Evolutionary conservation across 768 basidiomycete species (phyloP), one percentile per base, ranked within the genome.

Genomic region (Solioccasus polychromus): DNA sequence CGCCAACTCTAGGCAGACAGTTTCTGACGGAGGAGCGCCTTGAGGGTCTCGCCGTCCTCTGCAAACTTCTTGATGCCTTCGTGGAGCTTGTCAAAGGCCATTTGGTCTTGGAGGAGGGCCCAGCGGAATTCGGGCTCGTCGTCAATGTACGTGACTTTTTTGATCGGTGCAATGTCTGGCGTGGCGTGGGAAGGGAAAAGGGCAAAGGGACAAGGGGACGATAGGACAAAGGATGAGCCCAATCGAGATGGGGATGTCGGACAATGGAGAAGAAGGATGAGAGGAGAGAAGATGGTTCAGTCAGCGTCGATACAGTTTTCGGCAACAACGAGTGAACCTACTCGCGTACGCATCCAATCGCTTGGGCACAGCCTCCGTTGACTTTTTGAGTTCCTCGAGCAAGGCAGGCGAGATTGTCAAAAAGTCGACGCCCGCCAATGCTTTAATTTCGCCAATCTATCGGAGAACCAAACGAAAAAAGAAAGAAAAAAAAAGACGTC

Each of bases 51-150:
- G 47, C 92, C 92, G 61, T 98, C 96, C 74, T 89, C 92, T 40
- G 92, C 94, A 64, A 99, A 99, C 71, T 95, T 96, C 75, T 83
- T 85, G 76, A 99, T 96, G 60, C 96, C 96, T 73, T 97, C 92
- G 68, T 96, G 92, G 44, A 97, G 77, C 76, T 98, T 97, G 69
- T 97, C 95, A 64, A 92, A 95, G n/a, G 95, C 93, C 94, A 97
- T 96, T 64, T 78, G 72, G 70, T 97, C 94, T 62, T 92, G 79
- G 61, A 96, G 82, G 47, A 98, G 85, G 10, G 79, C 56, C 93
- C 93, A 96, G 49, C 91, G 85, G 90, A 98, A 98, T 63, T 92
- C 89, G 50, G 93, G 75, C 75, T 99, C 92, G 72, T 96, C 82
- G 75, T 97, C 82, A 66, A 99, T 61, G 77, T 61, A 97, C 18